A percentile compares a stretch with the other conserved stretches of the same genome.
Evolutionary conservation across 1,139 yeast species (phyloP).

Genomic region (Yamadazyma dendronema): DNA sequence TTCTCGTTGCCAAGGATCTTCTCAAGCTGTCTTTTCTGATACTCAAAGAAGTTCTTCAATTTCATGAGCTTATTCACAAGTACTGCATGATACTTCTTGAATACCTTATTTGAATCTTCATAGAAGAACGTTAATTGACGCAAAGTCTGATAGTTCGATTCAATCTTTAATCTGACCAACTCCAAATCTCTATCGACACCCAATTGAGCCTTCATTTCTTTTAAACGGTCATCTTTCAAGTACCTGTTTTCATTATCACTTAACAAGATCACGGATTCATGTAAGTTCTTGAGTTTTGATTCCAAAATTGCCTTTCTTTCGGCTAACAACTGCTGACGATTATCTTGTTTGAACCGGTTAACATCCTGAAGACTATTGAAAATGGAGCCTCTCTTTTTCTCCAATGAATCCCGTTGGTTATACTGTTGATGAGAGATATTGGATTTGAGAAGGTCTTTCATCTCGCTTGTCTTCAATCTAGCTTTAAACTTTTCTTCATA

Average conservation of each 20-base stretch:
- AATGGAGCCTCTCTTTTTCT: conserved; percentile 25
- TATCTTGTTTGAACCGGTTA: conserved; percentile 12
- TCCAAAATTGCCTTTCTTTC: conserved; percentile 19
- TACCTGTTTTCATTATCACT: conserved; percentile 14
- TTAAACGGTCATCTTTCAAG: conserved; percentile 32
- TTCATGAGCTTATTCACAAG: conserved; percentile 38
- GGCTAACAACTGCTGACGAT: conserved; percentile 7
- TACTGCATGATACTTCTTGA: conserved; percentile 30
- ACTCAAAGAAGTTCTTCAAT: conserved; percentile 40
- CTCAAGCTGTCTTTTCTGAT: conserved; percentile 31
- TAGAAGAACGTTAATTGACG: conserved; percentile 35
- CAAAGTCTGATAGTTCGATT: conserved; percentile 34
- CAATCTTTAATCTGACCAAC: conserved; percentile 33
- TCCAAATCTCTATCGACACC: conserved; percentile 32
- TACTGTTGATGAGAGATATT: background rate
- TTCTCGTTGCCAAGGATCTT: conserved; percentile 20
- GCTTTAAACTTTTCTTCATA: conserved; percentile 3
- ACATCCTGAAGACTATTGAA: conserved; percentile 18
- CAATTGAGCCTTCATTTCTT: conserved; percentile 14
- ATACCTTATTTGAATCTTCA: conserved; percentile 38
- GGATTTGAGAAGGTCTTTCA: background rate
- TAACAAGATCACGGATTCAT: conserved; percentile 25
- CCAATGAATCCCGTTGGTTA: conserved; percentile 9
- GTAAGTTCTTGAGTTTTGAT: conserved; percentile 25
- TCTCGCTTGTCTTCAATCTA: background rate